Percentiles rank a stretch among this genome's conserved stretches.
Evolutionary conservation across 306 rosid genomes (phyloP).

Genomic region (Herpetospermum pedunculosum): DNA sequence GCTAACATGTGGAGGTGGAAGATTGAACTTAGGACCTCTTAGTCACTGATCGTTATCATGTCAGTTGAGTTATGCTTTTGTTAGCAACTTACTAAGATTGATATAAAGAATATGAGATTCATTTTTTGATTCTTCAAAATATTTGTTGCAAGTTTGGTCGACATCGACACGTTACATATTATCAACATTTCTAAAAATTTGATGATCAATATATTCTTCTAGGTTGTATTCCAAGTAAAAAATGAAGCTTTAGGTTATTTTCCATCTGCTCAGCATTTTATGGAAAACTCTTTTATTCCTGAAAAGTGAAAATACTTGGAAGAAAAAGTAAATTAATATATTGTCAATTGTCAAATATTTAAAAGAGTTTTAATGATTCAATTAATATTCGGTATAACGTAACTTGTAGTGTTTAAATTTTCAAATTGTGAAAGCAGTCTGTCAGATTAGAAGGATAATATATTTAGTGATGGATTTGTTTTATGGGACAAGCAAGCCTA

Average conservation of each 20-base stretch:
- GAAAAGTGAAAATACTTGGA: background rate
- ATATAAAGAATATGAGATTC: no score
- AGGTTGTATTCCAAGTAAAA: background rate
- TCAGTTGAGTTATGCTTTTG: no score
- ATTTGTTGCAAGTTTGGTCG: no score
- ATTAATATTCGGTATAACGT: background rate
- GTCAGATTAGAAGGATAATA: background rate
- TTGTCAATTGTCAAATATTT: background rate
- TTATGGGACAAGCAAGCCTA: background rate
- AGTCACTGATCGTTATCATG: no score
- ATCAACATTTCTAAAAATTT: no score
- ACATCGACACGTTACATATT: no score
- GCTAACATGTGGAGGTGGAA: no score
- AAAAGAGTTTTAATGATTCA: background rate
- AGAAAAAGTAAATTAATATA: background rate
- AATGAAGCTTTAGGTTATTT: background rate
- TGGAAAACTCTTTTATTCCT: background rate
- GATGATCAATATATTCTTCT: background rate
- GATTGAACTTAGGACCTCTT: no score
- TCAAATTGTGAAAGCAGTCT: background rate
- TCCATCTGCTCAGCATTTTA: background rate
- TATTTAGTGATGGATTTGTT: background rate
- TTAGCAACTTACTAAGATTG: background rate
- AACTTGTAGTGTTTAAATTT: background rate
- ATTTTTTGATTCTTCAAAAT: no score